These are phyloP conservation scores for Phytomonas francai DNA, from an alignment of 208 protist genomes.

Conservation along the genomic window DNA sequence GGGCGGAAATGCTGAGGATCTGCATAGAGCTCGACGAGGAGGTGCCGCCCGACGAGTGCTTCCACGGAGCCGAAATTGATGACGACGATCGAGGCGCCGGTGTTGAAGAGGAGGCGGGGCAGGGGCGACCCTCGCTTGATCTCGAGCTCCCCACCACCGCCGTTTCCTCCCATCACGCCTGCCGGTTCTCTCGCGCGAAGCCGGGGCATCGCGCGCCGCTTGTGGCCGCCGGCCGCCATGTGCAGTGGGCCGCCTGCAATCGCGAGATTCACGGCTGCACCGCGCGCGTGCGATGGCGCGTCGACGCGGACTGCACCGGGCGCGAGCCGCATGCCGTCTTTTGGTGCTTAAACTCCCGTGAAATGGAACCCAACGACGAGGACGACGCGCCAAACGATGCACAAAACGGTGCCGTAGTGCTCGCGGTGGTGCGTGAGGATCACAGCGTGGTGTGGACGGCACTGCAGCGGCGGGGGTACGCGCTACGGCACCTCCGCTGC, in stretches of 20 bases:
- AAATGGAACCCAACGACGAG: background rate
- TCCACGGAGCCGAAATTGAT: background rate
- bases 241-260: constrained; percentile 28
- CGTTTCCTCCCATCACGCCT: background rate
- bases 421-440: too few species aligned
- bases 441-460: constrained; percentile 32
- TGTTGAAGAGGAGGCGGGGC: background rate
- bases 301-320: constrained; percentile 30
- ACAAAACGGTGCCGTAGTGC: constrained; percentile 15
- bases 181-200: constrained; percentile 32
- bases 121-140: too few species aligned
- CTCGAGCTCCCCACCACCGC: background rate
- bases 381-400: background rate
- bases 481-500: constrained; percentile 37
- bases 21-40: constrained; percentile 46
- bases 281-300: constrained; percentile 41
- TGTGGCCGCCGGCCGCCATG: constrained; percentile 19
- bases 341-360: constrained; percentile 31
- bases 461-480: constrained; percentile 35
- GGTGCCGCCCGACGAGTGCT: background rate
- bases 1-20: constrained; percentile 56
- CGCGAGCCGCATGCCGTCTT: constrained; percentile 52
- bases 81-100: background rate
- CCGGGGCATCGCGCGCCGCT: constrained; percentile 13
- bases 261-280: constrained; percentile 16